Conservation (phyloP, 805 yeast genomes). For the Sugiyamaella floridensis region DNA sequence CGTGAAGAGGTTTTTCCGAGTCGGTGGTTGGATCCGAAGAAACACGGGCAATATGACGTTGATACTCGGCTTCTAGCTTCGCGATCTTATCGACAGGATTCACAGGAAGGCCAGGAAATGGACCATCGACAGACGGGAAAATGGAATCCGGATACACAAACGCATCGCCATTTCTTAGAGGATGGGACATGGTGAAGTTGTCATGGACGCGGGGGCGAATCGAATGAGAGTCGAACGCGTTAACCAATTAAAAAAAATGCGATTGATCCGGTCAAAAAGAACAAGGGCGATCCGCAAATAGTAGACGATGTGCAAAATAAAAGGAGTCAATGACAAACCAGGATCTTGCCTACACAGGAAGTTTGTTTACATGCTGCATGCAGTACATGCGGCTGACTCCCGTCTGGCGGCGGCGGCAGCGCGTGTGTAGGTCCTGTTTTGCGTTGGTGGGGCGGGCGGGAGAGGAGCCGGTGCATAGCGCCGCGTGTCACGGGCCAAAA, state of each 20-base stretch:
- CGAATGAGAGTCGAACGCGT: neutral
- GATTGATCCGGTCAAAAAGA: no score
- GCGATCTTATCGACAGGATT: conserved; percentile 18
- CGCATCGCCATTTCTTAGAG: neutral
- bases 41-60: conserved; percentile 7
- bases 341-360: neutral
- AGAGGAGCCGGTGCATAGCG: no score
- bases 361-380: neutral
- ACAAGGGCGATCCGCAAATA: no score
- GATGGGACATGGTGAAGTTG: neutral
- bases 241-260: no score
- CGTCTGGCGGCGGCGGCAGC: neutral
- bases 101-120: conserved; percentile 23
- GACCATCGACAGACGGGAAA: conserved; percentile 25
- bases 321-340: no score
- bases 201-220: neutral
- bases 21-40: neutral
- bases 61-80: conserved; percentile 12
- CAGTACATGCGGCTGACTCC: neutral
- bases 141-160: conserved; percentile 29
- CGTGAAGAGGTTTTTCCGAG: conserved; percentile 8
- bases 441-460: neutral
- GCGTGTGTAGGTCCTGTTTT: no score
- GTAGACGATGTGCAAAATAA: no score
- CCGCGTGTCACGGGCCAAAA: no score